These are phyloP conservation scores for Solanum etuberosum DNA, from an alignment of 257 asterid genomes.

Conservation along the genomic window DNA sequence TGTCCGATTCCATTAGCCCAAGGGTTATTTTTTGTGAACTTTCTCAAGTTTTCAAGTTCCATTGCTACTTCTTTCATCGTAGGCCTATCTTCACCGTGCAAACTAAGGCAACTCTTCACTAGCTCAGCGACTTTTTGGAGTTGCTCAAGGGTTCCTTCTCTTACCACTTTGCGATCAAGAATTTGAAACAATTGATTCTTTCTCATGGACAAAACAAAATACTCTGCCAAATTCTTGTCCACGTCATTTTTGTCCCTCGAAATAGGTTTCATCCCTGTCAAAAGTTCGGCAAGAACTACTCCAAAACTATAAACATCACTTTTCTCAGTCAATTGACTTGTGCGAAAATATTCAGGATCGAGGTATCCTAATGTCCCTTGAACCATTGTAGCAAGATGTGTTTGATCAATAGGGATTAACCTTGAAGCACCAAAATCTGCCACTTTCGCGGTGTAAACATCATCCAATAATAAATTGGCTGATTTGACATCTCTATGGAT, in stretches of 20 bases:
- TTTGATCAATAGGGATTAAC: constrained; percentile 35
- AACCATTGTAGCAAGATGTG: constrained; percentile 46
- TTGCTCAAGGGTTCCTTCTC: constrained; percentile 32
- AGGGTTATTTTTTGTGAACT: not conserved
- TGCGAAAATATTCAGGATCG: constrained; percentile 53
- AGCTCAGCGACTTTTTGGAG: constrained; percentile 20
- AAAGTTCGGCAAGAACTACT: constrained; percentile 40
- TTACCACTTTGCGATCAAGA: constrained; percentile 22
- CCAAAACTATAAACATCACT: constrained; percentile 59
- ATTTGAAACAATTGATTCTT: constrained; percentile 18
- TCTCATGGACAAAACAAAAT: constrained; percentile 14
- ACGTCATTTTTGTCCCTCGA: not conserved
- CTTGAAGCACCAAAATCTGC: constrained; percentile 61
- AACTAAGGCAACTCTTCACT: constrained; percentile 29
- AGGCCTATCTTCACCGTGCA: constrained; percentile 33
- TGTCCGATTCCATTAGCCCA: constrained; percentile 7
- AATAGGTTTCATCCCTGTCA: constrained; percentile 39
- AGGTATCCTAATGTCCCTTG: constrained; percentile 55
- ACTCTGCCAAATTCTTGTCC: constrained; percentile 20
- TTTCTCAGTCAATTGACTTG: constrained; percentile 37
- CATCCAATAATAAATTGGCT: constrained; percentile 38
- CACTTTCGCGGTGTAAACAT: constrained; percentile 31
- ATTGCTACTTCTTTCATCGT: constrained; percentile 42
- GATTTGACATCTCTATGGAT: constrained; percentile 60
- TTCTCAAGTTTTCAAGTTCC: constrained; percentile 31